Conservation (phyloP, 768 basidiomycete genomes). For the Boletales sp. region DNA sequence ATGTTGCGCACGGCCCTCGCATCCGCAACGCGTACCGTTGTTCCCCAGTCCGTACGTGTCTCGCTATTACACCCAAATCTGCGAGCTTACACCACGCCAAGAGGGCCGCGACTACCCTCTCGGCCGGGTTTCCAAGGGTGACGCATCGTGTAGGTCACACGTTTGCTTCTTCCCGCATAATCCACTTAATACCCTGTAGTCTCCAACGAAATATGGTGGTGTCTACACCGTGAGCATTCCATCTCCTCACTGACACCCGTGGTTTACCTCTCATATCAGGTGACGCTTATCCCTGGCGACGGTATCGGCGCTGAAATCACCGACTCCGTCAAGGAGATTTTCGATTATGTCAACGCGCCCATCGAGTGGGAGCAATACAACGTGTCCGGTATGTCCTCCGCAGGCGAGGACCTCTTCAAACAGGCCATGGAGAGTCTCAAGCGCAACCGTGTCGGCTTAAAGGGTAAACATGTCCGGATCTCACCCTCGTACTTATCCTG, state of each 20-base stretch:
- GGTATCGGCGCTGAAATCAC: constrained; percentile 97
- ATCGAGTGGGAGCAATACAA: constrained; percentile 99
- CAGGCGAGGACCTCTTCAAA: constrained; percentile 93
- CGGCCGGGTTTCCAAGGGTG: constrained; percentile 75
- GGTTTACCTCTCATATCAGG: constrained; percentile 45
- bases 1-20: constrained; percentile 70
- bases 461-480: constrained; percentile 54
- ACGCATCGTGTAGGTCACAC: constrained; percentile 56
- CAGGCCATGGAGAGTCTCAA: constrained; percentile 97
- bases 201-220: constrained; percentile 87
- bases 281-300: constrained; percentile 97
- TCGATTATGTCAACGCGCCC: constrained; percentile 94
- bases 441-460: constrained; percentile 96
- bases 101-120: constrained; percentile 73
- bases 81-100: constrained; percentile 24
- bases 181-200: constrained; percentile 39
- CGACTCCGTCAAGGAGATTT: constrained; percentile 98
- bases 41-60: constrained; percentile 49
- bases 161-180: constrained; percentile 1
- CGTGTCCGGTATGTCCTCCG: constrained; percentile 92
- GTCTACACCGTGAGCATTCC: constrained; percentile 72
- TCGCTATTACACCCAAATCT: background rate
- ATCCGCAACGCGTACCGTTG: constrained; percentile 50
- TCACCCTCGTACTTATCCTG: background rate
- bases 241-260: constrained; percentile 1